phyloP scores from a whole-genome alignment of 331 rosid species.

The Erythrophleum ivorense region DNA sequence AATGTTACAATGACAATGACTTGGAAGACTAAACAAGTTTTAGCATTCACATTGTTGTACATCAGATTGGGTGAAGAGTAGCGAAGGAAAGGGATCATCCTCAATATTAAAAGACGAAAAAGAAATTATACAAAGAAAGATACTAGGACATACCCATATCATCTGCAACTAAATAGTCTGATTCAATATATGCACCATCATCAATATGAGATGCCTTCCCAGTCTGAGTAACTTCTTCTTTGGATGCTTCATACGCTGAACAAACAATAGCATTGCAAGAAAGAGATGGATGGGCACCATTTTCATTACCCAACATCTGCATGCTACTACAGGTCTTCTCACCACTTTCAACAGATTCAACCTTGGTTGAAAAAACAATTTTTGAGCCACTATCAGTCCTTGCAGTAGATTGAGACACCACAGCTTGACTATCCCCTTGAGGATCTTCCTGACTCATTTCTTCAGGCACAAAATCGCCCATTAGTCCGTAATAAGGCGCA shows the following conservation, averaged over 20 bases:
- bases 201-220: conserved; percentile 71
- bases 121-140: conserved; percentile 1
- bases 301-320: conserved; percentile 55
- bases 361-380: conserved; percentile 73
- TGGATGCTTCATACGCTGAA: conserved; percentile 69
- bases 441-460: conserved; percentile 78
- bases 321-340: conserved; percentile 78
- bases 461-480: conserved; percentile 83
- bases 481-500: conserved; percentile 67
- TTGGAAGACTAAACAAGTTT: conserved; percentile 17
- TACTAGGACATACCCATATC: conserved; percentile 53
- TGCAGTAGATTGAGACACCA: conserved; percentile 77
- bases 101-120: conserved; percentile 19
- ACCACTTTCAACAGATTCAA: conserved; percentile 90
- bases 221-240: conserved; percentile 74
- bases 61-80: conserved; percentile 16
- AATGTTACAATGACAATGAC: conserved; percentile 16
- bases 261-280: conserved; percentile 82
- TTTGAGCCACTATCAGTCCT: conserved; percentile 96
- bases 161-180: conserved; percentile 55
- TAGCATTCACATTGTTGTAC: conserved; percentile 23
- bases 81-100: conserved; percentile 6
- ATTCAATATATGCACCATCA: conserved; percentile 58
- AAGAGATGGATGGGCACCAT: conserved; percentile 74
- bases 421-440: conserved; percentile 94